Percentiles rank a stretch among this genome's conserved stretches.
phyloP scores from a whole-genome alignment of 805 yeast species.

The Hanseniaspora singularis region DNA sequence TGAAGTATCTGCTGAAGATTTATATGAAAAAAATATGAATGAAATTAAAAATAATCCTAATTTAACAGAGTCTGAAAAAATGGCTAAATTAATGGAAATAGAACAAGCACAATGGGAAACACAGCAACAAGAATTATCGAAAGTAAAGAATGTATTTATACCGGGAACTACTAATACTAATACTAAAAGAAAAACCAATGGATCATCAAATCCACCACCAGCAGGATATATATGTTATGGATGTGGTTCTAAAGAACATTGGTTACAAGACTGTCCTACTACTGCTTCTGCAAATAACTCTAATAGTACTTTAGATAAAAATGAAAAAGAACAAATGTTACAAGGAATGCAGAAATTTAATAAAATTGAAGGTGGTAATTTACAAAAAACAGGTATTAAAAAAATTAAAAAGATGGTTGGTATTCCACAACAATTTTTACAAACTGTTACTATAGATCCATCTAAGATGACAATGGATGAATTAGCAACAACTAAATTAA shows the following conservation, averaged over 20 bases:
- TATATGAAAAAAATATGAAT: slow-evolving; percentile 15
- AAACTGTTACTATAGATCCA: slow-evolving; percentile 50
- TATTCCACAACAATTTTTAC: slow-evolving; percentile 86
- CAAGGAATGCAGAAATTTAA: slow-evolving; percentile 41
- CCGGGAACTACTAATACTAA: slow-evolving; percentile 32
- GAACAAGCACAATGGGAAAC: slow-evolving; percentile 93
- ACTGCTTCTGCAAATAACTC: neutral
- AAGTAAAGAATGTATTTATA: slow-evolving; percentile 38
- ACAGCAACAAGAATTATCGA: slow-evolving; percentile 82
- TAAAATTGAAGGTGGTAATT: slow-evolving; percentile 14
- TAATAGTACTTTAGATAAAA: slow-evolving; percentile 43
- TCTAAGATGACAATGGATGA: slow-evolving; percentile 53
- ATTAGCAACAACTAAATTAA: slow-evolving; percentile 43
- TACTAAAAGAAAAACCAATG: slow-evolving; percentile 10
- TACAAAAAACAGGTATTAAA: slow-evolving; percentile 29
- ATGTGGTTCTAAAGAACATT: slow-evolving; percentile 92
- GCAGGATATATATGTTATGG: slow-evolving; percentile 93
- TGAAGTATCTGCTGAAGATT: slow-evolving; percentile 19
- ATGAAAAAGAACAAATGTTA: slow-evolving; percentile 50
- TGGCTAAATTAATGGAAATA: slow-evolving; percentile 79
- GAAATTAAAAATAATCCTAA: slow-evolving; percentile 30
- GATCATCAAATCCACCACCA: slow-evolving; percentile 48
- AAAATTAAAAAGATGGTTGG: slow-evolving; percentile 89
- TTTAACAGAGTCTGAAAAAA: slow-evolving; percentile 71
- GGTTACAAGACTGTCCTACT: slow-evolving; percentile 85